A percentile compares a stretch with the other conserved stretches of the same genome.
Evolutionary conservation across 2,329 filamentous ascomycete genomes (phyloP).

Genomic region (Penicillium decumbens): DNA sequence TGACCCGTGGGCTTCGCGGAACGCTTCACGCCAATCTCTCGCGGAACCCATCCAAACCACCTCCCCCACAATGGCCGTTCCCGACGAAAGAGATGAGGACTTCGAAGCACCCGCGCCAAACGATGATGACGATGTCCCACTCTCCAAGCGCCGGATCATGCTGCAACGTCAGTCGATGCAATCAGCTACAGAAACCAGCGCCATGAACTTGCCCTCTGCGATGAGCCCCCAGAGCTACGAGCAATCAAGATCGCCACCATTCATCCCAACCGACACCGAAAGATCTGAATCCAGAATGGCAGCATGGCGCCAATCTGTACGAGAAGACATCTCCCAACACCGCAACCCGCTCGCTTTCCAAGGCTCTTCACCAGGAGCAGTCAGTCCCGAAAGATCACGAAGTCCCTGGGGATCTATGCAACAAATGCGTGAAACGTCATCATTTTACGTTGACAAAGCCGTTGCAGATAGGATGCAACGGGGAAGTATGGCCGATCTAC

Average conservation of each 20-base stretch:
- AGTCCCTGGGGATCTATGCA: constrained; percentile 55
- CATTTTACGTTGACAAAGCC: constrained; percentile 56
- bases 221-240: constrained; percentile 40
- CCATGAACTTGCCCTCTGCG: constrained; percentile 47
- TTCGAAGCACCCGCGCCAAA: background rate
- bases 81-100: constrained; percentile 24
- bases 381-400: constrained; percentile 58
- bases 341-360: constrained; percentile 28
- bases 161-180: constrained; percentile 52
- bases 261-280: constrained; percentile 9
- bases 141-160: constrained; percentile 62
- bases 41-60: constrained; percentile 13
- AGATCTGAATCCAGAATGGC: constrained; percentile 55
- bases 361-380: constrained; percentile 27
- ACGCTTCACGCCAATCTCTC: constrained; percentile 26
- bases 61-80: constrained; percentile 20
- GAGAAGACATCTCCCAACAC: constrained; percentile 53
- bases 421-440: constrained; percentile 55
- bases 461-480: constrained; percentile 73
- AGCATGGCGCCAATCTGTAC: constrained; percentile 62
- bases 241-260: constrained; percentile 9
- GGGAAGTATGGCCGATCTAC: constrained; percentile 68
- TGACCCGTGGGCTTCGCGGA: constrained; percentile 30
- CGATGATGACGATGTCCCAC: constrained; percentile 64
- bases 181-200: constrained; percentile 52